Conservation (phyloP, 331 rosid species). For the Rhamnella rubrinervis region DNA sequence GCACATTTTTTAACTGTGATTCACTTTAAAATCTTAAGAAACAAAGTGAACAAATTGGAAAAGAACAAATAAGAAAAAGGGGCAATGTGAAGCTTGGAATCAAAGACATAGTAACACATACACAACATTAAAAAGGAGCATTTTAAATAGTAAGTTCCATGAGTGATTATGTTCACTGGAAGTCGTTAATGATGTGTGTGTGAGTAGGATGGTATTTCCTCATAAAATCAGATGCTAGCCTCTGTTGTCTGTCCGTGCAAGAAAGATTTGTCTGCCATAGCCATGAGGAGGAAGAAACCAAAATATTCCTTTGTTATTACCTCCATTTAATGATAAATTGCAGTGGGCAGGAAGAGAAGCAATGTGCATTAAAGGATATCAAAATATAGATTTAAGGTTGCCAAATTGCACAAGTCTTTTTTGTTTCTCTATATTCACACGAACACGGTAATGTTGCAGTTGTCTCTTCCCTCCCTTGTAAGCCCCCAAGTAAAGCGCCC, state of each 20-base stretch:
- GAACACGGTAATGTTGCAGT: slow-evolving; percentile 27
- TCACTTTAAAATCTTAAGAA: neutral
- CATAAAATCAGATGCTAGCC: slow-evolving; percentile 7
- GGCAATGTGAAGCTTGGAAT: slow-evolving; percentile 29
- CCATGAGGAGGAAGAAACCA: slow-evolving; percentile 31
- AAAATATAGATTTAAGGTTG: neutral
- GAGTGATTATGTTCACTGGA: neutral
- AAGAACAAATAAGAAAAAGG: neutral
- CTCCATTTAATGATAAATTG: neutral
- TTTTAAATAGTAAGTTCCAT: neutral
- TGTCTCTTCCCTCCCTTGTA: slow-evolving; percentile 6
- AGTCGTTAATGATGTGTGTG: neutral
- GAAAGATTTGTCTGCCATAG: slow-evolving; percentile 18
- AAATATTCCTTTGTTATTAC: slow-evolving; percentile 22
- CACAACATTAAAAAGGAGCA: too few relatives aligned
- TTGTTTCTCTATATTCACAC: neutral
- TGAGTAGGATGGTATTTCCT: slow-evolving; percentile 5
- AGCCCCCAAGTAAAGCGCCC: slow-evolving; percentile 2
- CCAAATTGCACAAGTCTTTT: neutral
- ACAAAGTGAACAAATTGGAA: slow-evolving; percentile 16
- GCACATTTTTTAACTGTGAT: slow-evolving; percentile 9
- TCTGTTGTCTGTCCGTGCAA: slow-evolving; percentile 16
- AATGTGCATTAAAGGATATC: slow-evolving; percentile 7
- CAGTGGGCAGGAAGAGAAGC: slow-evolving; percentile 10
- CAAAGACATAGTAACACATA: slow-evolving; percentile 10